Conservation (phyloP, 148 eudicot genomes). For the Fagopyrum tataricum region DNA sequence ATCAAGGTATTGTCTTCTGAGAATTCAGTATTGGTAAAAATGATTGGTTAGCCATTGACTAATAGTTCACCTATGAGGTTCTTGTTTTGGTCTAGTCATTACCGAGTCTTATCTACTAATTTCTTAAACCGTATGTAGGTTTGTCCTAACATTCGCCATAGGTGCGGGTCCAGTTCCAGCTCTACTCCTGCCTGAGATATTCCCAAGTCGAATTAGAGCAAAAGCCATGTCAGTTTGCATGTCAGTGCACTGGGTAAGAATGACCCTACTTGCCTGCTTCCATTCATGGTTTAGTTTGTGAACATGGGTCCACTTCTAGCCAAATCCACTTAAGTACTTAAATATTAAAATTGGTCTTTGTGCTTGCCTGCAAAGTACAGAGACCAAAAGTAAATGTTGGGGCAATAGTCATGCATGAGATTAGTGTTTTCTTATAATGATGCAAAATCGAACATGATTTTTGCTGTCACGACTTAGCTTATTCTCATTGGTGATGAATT, state of each 20-base stretch:
- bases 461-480: neutral
- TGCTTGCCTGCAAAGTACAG: neutral
- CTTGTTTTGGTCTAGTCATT: neutral
- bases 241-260: slow-evolving; percentile 90
- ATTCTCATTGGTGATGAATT: neutral
- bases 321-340: too few species aligned
- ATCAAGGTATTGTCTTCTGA: neutral
- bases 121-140: slow-evolving; percentile 38
- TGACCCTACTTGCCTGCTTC: neutral
- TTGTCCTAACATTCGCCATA: slow-evolving; percentile 73
- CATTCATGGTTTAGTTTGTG: neutral
- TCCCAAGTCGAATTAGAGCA: slow-evolving; percentile 85
- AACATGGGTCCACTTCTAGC: neutral
- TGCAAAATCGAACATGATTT: neutral
- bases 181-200: slow-evolving; percentile 80
- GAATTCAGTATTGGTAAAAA: neutral
- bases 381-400: neutral
- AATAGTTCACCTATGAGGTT: too few species aligned
- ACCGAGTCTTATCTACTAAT: neutral
- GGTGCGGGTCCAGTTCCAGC: slow-evolving; percentile 99
- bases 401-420: neutral
- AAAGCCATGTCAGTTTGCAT: slow-evolving; percentile 96
- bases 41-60: neutral
- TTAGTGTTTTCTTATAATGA: neutral
- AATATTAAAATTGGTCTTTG: neutral